Base-by-base conservation (phyloP, 2,329 filamentous ascomycete genomes). In the Torrubiella hemipterigena region DNA sequence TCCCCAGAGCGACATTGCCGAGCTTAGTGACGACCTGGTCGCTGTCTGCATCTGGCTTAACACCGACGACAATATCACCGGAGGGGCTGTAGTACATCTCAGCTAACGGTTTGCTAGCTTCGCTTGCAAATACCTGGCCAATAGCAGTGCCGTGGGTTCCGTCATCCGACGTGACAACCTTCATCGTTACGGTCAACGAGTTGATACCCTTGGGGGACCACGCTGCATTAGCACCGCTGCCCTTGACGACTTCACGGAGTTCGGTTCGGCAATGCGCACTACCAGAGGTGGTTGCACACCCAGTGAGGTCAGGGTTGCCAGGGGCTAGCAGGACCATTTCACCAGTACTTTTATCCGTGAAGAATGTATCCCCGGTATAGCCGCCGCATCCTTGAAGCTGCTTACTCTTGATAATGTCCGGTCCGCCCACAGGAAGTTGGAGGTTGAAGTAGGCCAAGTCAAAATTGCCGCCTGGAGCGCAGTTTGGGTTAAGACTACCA, bases 41-140 rank as follows among this genome's bases (percentile, higher is more conserved):
- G 29, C 29, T 24, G 19, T 22, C 20, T 16, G 18, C 29, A 23
- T 30, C 20, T 10, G 17, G 17, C 29, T 30, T 30, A 14, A 30
- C 29, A n/a, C 29, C 29, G 18, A 30, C 29, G 13, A 24, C 20
- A 14, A 30, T 30, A 8, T 30, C 29, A 20, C 29, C 29, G 10
- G 29, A 23, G 11, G 8, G 29, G 20, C 29, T 30, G 29, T 30
- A 30, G 20, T 30, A 30, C 29, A 30, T 30, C 20, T 30, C 29
- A 10, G 29, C 29, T 11, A 30, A 17, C 6, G 29, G 29, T 15
- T 24, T 30, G 29, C 29, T 30, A 12, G 29, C 29, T 12, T 30
- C 29, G 17, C 29, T 30, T 13, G 29, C 29, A 23, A 30, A 30
- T 10, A 30, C 29, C 11, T 30, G 29, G 14, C 29, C 29, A 24